A percentile compares a stretch with the other conserved stretches of the same genome.
Conservation (phyloP, 768 basidiomycete species). For the Naganishia antarctica region DNA sequence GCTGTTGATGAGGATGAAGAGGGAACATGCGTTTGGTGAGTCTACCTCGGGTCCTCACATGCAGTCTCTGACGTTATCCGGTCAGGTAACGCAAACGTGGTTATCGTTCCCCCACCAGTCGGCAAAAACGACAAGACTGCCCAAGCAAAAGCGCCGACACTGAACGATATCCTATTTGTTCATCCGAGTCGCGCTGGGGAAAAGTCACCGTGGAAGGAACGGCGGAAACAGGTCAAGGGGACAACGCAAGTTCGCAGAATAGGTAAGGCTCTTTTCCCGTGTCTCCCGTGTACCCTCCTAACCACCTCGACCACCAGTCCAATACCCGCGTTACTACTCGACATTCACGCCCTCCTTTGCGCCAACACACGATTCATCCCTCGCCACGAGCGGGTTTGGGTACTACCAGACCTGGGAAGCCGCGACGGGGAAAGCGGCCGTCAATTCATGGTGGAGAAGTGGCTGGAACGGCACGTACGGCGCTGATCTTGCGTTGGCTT, state of each 20-base stretch:
- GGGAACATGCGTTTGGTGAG: slow-evolving; percentile 14
- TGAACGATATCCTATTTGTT: slow-evolving; percentile 5
- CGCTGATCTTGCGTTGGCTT: neutral
- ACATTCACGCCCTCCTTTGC: slow-evolving; percentile 42
- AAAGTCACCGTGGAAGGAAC: neutral
- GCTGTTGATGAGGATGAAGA: slow-evolving; percentile 5
- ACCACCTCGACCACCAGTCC: neutral
- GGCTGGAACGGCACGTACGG: slow-evolving; percentile 19
- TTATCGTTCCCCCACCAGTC: neutral
- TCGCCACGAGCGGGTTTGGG: slow-evolving; percentile 32
- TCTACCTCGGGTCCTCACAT: neutral
- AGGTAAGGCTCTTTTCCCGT: neutral
- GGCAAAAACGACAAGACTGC: neutral
- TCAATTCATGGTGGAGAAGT: slow-evolving; percentile 29
- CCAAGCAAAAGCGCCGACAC: neutral
- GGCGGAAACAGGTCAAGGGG: slow-evolving; percentile 2
- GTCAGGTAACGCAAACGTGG: neutral
- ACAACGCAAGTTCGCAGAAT: neutral
- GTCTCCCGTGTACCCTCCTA: neutral
- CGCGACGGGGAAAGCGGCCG: slow-evolving; percentile 35
- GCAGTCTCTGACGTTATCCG: neutral
- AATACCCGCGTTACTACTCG: neutral
- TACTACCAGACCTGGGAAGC: slow-evolving; percentile 39
- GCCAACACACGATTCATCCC: slow-evolving; percentile 40
- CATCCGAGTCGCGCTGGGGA: slow-evolving; percentile 5